phyloP scores from a whole-genome alignment of 1,284 basidiomycete species.

The Marasmius sp. region DNA sequence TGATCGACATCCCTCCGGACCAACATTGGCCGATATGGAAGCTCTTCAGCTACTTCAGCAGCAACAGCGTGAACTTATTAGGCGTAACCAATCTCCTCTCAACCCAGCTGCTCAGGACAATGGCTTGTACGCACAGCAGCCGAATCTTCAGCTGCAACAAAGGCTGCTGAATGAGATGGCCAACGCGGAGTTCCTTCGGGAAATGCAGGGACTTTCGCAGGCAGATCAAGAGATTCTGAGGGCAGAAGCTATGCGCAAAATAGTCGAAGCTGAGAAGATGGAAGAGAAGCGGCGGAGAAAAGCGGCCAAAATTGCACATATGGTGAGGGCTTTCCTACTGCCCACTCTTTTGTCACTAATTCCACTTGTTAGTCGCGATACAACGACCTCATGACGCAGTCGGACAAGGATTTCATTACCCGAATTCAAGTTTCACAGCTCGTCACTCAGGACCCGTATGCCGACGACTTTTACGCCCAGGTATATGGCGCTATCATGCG shows the following conservation, averaged over 20 bases:
- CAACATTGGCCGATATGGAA: slow-evolving; percentile 36
- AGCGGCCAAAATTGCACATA: slow-evolving; percentile 82
- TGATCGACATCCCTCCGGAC: slow-evolving; percentile 41
- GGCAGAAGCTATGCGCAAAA: slow-evolving; percentile 81
- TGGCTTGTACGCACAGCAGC: slow-evolving; percentile 50
- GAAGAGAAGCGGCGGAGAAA: slow-evolving; percentile 81
- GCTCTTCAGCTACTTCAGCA: slow-evolving; percentile 37
- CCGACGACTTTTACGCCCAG: slow-evolving; percentile 98
- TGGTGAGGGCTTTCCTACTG: slow-evolving; percentile 48
- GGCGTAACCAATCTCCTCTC: slow-evolving; percentile 53
- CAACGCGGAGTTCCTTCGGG: slow-evolving; percentile 64
- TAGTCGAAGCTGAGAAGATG: slow-evolving; percentile 83
- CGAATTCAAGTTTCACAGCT: slow-evolving; percentile 98
- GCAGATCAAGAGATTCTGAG: slow-evolving; percentile 70
- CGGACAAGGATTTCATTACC: slow-evolving; percentile 99
- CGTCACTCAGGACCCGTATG: slow-evolving; percentile 94
- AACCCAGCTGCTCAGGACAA: slow-evolving; percentile 40
- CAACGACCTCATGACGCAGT: slow-evolving; percentile 98
- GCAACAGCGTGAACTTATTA: slow-evolving; percentile 35
- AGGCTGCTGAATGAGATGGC: slow-evolving; percentile 70
- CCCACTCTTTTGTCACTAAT: slow-evolving; percentile 4
- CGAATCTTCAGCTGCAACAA: slow-evolving; percentile 71
- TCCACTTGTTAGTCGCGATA: slow-evolving; percentile 73
- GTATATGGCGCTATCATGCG: slow-evolving; percentile 86
- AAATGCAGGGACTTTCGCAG: slow-evolving; percentile 55